phyloP scores from a whole-genome alignment of 2,329 filamentous ascomycete species.

The Nemania serpens region DNA sequence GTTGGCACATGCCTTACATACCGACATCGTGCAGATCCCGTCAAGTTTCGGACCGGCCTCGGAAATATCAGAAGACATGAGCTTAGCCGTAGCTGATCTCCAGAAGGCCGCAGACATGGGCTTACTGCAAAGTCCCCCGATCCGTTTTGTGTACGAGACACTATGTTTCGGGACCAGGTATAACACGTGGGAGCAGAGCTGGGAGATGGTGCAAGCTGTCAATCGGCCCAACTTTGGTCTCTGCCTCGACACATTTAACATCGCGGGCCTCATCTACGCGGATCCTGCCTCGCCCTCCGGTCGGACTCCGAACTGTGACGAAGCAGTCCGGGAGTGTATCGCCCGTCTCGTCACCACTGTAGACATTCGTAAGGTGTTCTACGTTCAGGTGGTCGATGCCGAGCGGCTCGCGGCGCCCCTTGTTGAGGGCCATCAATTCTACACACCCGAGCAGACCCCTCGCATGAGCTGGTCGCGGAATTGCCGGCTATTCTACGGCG shows the following conservation, averaged over 20 bases:
- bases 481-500: slow-evolving; percentile 72
- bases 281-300: slow-evolving; percentile 64
- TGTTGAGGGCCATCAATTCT: slow-evolving; percentile 59
- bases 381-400: slow-evolving; percentile 77
- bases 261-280: slow-evolving; percentile 71
- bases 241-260: slow-evolving; percentile 80
- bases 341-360: slow-evolving; percentile 57
- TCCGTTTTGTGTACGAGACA: slow-evolving; percentile 75
- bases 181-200: slow-evolving; percentile 73
- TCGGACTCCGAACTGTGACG: slow-evolving; percentile 58
- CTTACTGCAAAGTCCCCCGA: slow-evolving; percentile 55
- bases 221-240: slow-evolving; percentile 74
- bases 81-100: slow-evolving; percentile 66
- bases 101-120: slow-evolving; percentile 70
- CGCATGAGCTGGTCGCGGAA: slow-evolving; percentile 82
- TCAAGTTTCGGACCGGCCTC: slow-evolving; percentile 66
- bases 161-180: slow-evolving; percentile 73
- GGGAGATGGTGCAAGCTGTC: slow-evolving; percentile 68
- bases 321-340: slow-evolving; percentile 59
- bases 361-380: slow-evolving; percentile 70
- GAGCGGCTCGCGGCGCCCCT: slow-evolving; percentile 65
- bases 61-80: slow-evolving; percentile 51
- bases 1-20: slow-evolving; percentile 65
- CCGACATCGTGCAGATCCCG: slow-evolving; percentile 75
- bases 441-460: slow-evolving; percentile 60